Evolutionary conservation across 495 filamentous ascomycete genomes (phyloP).

Genomic region (Tuber microsphaerosporum): DNA sequence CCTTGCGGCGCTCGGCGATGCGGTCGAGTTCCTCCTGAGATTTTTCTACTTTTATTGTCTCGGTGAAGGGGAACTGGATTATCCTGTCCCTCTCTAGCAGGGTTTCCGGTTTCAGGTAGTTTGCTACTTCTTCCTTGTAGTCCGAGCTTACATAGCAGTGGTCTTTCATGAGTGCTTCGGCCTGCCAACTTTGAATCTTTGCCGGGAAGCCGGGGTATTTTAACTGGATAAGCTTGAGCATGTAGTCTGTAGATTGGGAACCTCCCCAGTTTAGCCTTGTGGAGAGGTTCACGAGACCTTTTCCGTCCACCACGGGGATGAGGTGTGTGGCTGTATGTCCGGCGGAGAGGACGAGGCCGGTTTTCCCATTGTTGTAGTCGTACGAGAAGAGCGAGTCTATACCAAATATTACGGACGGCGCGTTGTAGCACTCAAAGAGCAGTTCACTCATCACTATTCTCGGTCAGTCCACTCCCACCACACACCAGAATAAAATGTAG

Average conservation of each 20-base stretch:
- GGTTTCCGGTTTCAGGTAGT: slow-evolving; percentile 77
- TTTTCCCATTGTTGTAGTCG: slow-evolving; percentile 79
- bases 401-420: slow-evolving; percentile 79
- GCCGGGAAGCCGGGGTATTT: slow-evolving; percentile 85
- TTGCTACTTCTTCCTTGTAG: slow-evolving; percentile 66
- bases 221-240: slow-evolving; percentile 78
- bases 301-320: slow-evolving; percentile 83
- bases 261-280: slow-evolving; percentile 93
- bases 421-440: slow-evolving; percentile 87
- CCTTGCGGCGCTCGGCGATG: slow-evolving; percentile 84
- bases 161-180: slow-evolving; percentile 75
- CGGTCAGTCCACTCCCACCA: slow-evolving; percentile 1
- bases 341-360: slow-evolving; percentile 81
- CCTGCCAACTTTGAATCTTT: slow-evolving; percentile 73
- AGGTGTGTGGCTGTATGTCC: slow-evolving; percentile 90
- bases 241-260: slow-evolving; percentile 77
- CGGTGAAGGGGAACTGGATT: slow-evolving; percentile 86
- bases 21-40: slow-evolving; percentile 82
- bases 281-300: slow-evolving; percentile 72
- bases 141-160: slow-evolving; percentile 84
- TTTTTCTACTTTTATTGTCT: slow-evolving; percentile 80
- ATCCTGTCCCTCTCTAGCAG: slow-evolving; percentile 81
- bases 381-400: slow-evolving; percentile 96
- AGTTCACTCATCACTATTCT: slow-evolving; percentile 86
- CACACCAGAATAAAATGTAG: neutral